phyloP scores from a whole-genome alignment of 257 asterid species.

The Voacanga thouarsii region DNA sequence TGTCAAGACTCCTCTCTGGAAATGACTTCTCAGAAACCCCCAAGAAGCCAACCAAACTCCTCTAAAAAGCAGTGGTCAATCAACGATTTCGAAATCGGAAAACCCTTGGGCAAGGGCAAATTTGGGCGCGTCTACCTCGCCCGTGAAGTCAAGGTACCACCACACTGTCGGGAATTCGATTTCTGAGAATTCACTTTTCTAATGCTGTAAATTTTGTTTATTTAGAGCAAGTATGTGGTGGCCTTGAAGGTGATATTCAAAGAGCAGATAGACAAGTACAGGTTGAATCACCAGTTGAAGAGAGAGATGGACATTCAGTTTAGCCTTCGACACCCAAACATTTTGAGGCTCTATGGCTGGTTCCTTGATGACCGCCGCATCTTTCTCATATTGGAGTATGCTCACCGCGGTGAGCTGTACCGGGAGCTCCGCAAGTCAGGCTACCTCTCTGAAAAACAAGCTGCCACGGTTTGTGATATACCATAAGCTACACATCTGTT shows the following conservation, averaged over 20 bases:
- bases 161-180: neutral
- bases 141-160: constrained; percentile 71
- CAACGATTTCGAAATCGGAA: constrained; percentile 87
- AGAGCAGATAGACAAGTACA: constrained; percentile 78
- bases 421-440: constrained; percentile 57
- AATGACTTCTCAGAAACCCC: constrained; percentile 49
- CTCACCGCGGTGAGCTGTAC: constrained; percentile 88
- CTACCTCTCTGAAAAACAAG: constrained; percentile 62
- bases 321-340: constrained; percentile 72
- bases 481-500: neutral
- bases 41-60: constrained; percentile 24
- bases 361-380: constrained; percentile 75
- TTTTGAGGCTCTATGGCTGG: constrained; percentile 87
- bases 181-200: neutral
- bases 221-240: constrained; percentile 65
- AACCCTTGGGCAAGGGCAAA: constrained; percentile 89
- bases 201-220: neutral
- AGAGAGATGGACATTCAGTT: constrained; percentile 96
- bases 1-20: neutral
- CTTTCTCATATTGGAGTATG: constrained; percentile 81
- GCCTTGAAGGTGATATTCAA: constrained; percentile 87
- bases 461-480: constrained; percentile 58
- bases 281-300: constrained; percentile 65
- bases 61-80: constrained; percentile 52
- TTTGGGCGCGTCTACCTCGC: constrained; percentile 96